A percentile compares a stretch with the other conserved stretches of the same genome.
Evolutionary conservation across 2,329 filamentous ascomycete species (phyloP).

Genomic region (Pyricularia pennisetigena): DNA sequence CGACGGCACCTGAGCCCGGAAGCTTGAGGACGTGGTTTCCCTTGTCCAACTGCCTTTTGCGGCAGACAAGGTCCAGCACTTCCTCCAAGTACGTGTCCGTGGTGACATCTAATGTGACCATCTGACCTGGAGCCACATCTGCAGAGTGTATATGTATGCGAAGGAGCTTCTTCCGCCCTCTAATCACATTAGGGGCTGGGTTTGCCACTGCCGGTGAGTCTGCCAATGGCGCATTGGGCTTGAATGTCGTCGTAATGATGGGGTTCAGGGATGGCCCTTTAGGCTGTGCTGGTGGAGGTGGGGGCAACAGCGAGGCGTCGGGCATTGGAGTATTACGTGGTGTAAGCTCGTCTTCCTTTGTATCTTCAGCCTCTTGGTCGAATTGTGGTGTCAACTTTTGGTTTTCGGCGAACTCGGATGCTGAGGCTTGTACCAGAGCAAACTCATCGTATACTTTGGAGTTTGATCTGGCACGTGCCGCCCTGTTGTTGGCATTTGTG

Average conservation of each 20-base stretch:
- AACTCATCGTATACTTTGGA: constrained; percentile 78
- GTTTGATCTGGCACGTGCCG: constrained; percentile 54
- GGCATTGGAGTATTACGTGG: constrained; percentile 39
- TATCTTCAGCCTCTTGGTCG: constrained; percentile 37
- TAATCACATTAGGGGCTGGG: constrained; percentile 30
- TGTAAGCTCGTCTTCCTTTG: constrained; percentile 29
- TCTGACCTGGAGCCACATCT: constrained; percentile 62
- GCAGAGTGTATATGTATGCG: constrained; percentile 62
- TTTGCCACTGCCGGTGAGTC: constrained; percentile 43
- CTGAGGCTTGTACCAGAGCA: constrained; percentile 63
- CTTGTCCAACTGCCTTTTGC: constrained; percentile 70
- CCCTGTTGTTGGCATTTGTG: constrained; percentile 70
- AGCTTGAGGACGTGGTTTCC: constrained; percentile 71
- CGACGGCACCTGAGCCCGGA: constrained; percentile 62
- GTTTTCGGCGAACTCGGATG: constrained; percentile 59
- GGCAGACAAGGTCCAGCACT: constrained; percentile 68
- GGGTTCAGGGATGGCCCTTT: constrained; percentile 36
- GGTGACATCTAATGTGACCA: constrained; percentile 64
- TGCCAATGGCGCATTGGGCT: constrained; percentile 43
- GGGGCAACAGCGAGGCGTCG: constrained; percentile 20
- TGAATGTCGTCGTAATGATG: constrained; percentile 50
- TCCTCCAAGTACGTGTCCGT: constrained; percentile 78
- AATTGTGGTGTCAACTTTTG: constrained; percentile 58
- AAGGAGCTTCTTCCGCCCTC: constrained; percentile 61
- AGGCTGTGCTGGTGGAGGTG: constrained; percentile 20